These are phyloP conservation scores for Botrytis squamosa DNA, from an alignment of 2,329 filamentous ascomycete species.

Conservation along the genomic window DNA sequence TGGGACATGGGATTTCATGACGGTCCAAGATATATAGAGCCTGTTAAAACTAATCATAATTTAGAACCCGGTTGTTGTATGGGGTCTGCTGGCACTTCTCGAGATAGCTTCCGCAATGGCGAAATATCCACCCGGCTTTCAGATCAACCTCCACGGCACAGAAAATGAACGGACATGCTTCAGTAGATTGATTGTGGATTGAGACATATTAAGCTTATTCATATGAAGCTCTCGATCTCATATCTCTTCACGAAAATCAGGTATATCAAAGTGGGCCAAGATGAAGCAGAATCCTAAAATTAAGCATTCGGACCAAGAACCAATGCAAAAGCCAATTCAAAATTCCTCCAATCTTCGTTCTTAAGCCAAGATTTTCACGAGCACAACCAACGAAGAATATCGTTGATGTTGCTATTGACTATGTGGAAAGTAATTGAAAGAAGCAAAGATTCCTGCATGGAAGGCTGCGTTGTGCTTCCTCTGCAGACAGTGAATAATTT, in stretches of 20 bases:
- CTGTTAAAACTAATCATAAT: constrained; percentile 5
- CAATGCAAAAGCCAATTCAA: background rate
- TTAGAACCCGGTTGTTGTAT: constrained; percentile 5
- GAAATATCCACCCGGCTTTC: constrained; percentile 19
- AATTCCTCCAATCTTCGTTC: background rate
- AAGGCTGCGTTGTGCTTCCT: constrained; percentile 38
- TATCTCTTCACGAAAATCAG: background rate
- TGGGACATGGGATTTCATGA: constrained; percentile 1
- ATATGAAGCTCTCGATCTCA: constrained; percentile 14
- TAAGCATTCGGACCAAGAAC: constrained; percentile 7
- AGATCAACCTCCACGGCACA: constrained; percentile 19
- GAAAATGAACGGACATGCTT: background rate
- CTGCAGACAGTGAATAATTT: constrained; percentile 24
- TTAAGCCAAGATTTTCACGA: background rate
- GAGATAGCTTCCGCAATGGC: constrained; percentile 22
- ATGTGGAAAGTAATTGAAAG: constrained; percentile 3
- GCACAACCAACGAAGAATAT: background rate
- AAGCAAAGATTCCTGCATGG: constrained; percentile 29
- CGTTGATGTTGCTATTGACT: background rate
- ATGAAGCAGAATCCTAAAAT: background rate
- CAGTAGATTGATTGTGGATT: constrained; percentile 11
- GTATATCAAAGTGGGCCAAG: background rate
- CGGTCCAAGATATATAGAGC: background rate
- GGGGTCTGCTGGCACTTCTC: constrained; percentile 19
- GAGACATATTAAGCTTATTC: constrained; percentile 20